These are phyloP conservation scores for Hypoxylon perforatum DNA, from an alignment of 495 filamentous ascomycete genomes.

Conservation along the genomic window DNA sequence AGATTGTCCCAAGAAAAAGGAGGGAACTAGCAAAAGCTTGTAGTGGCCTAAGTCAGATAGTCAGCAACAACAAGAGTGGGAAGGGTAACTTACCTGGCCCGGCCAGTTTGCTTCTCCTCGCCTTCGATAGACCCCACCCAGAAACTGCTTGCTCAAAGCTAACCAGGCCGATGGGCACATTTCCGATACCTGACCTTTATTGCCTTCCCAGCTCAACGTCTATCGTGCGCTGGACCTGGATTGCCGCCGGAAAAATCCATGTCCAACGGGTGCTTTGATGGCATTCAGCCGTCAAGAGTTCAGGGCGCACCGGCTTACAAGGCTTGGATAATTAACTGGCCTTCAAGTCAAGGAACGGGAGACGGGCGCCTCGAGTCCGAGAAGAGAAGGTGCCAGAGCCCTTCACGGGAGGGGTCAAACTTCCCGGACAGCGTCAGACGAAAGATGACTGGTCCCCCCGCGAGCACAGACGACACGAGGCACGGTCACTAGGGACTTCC, in stretches of 20 bases:
- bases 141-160: constrained; percentile 11
- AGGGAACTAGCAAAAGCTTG: not conserved
- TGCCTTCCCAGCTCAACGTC: not conserved
- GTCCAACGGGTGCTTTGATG: too few relatives aligned
- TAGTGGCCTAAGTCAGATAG: too few relatives aligned
- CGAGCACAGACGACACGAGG: constrained; percentile 22
- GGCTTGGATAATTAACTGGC: not conserved
- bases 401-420: too few relatives aligned
- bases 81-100: not conserved
- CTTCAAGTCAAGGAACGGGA: too few relatives aligned
- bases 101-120: too few relatives aligned
- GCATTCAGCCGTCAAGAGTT: too few relatives aligned
- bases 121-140: constrained; percentile 11
- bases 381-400: too few relatives aligned
- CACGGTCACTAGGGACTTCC: constrained; percentile 8
- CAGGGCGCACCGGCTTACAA: not conserved
- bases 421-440: too few relatives aligned
- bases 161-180: constrained; percentile 4
- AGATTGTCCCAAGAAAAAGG: not conserved
- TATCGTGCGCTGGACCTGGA: constrained; percentile 5
- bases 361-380: too few relatives aligned
- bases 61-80: too few relatives aligned
- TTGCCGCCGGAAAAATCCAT: too few relatives aligned
- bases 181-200: constrained; percentile 26
- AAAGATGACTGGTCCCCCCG: too few relatives aligned